A percentile compares a stretch with the other conserved stretches of the same genome.
Conservation (phyloP, 2,329 filamentous ascomycete genomes). For the Claviceps arundinis region DNA sequence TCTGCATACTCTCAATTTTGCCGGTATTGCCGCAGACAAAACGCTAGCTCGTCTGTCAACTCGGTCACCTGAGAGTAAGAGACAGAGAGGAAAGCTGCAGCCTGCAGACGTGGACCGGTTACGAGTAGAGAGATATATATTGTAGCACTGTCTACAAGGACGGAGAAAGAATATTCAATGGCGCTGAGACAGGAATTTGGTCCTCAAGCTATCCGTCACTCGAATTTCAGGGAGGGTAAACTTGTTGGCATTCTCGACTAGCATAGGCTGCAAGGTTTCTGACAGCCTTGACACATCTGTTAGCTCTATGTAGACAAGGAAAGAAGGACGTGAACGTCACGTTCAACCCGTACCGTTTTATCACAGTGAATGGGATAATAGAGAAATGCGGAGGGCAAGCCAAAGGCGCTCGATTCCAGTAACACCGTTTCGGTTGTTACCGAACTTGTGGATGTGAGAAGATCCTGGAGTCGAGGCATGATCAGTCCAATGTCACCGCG, state of each 20-base stretch:
- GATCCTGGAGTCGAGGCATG: background rate
- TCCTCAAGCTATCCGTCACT: background rate
- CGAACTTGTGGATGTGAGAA: constrained; percentile 6
- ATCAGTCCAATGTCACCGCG: constrained; percentile 3
- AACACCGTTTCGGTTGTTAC: constrained; percentile 4
- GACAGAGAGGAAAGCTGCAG: background rate
- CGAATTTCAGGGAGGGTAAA: background rate
- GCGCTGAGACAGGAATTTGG: background rate
- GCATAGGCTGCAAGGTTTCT: constrained; percentile 7
- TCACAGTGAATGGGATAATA: background rate
- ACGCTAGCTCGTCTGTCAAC: background rate
- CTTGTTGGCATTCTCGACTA: background rate
- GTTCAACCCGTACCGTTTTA: constrained; percentile 5
- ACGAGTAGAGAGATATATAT: background rate
- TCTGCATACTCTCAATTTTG: background rate
- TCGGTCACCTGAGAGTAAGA: no score
- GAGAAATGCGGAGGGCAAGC: background rate
- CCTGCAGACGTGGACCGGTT: background rate
- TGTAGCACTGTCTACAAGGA: background rate
- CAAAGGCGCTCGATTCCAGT: constrained; percentile 6
- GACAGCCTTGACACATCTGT: constrained; percentile 9
- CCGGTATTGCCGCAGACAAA: background rate
- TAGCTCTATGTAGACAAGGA: constrained; percentile 10
- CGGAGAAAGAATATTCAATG: background rate
- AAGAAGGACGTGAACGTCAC: constrained; percentile 13